Base-by-base conservation (phyloP, 2,329 filamentous ascomycete genomes). In the Mycosphaerella sp. region DNA sequence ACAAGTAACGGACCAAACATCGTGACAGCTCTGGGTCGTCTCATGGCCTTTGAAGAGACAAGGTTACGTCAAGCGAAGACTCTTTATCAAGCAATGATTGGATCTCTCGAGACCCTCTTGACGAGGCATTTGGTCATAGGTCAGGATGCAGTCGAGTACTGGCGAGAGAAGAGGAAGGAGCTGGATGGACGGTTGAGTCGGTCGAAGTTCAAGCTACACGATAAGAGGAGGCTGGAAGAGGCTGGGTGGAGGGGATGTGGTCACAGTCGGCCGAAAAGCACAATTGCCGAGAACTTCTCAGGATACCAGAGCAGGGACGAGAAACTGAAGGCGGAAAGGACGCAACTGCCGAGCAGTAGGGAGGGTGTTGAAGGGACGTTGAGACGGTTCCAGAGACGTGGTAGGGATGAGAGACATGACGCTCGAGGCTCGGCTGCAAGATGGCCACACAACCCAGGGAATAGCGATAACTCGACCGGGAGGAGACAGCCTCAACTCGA, bases 1-100 rank as follows among this genome's bases (percentile, higher is more conserved):
- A 76, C 62, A 34, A 44, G 57, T 18, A 50, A 64, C 35, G 62
- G 60, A 6, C 50, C 50, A 4, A 59, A 63, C n/a, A 64, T 68
- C 17, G 47, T 59, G n/a, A 35, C 37, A 1, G 57, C 60, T 6
- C 45, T 68, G 7, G 52, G 65, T 17, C 48, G 56, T 2, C 36
- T 68, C 14, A 53, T 63, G n/a, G 48, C 49, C 2, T 28, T 62
- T 3, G 43, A 62, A 10, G 49, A 61, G 8, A 30, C 7, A 25
- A 25, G 32, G 7, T 40, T 54, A 21, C 34, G 30, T 1, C 3
- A 16, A 6, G 14, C 13, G 2, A 14, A 5, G 10, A 27, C 32
- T 41, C 48, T 21, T 4, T 43, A n/a, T 39, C 55, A 58, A 37
- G 52, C 41, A 35, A 49, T 62, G 35, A 53, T 66, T 18, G 57